A percentile compares a stretch with the other conserved stretches of the same genome.
phyloP scores from a whole-genome alignment of 2,329 filamentous ascomycete genomes.

The Colletotrichum eleusines region DNA sequence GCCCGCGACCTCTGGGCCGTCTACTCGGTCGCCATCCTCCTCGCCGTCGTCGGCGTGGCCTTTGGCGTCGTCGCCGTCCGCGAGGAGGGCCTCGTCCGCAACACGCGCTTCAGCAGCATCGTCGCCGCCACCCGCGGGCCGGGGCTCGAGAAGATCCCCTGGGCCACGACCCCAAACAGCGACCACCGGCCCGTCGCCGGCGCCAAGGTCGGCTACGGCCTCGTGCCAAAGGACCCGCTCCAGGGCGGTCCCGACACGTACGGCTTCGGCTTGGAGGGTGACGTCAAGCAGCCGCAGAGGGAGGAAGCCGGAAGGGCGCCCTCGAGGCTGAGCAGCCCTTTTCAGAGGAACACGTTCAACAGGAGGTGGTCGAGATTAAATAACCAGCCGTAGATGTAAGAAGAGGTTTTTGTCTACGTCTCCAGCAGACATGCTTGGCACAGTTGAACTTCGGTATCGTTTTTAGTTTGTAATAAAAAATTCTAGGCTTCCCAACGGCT shows the following conservation, averaged over 20 bases:
- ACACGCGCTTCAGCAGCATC: constrained; percentile 55
- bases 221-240: constrained; percentile 41
- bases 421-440: neutral
- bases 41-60: constrained; percentile 47
- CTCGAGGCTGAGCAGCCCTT: constrained; percentile 29
- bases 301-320: constrained; percentile 31
- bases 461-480: neutral
- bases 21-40: constrained; percentile 49
- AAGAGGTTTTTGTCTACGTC: neutral
- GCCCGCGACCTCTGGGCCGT: constrained; percentile 51
- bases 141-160: constrained; percentile 51
- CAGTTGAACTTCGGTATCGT: neutral
- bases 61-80: constrained; percentile 49
- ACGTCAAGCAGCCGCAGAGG: constrained; percentile 45
- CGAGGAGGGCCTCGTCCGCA: constrained; percentile 51
- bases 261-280: constrained; percentile 49
- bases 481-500: neutral
- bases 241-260: constrained; percentile 45
- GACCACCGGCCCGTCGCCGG: constrained; percentile 35
- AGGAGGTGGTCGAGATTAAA: constrained; percentile 35
- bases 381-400: neutral
- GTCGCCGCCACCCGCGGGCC: constrained; percentile 54
- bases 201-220: constrained; percentile 41
- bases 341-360: constrained; percentile 12
- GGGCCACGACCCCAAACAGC: constrained; percentile 35